Evolutionary conservation across 192 early-diverging fungal genomes (phyloP).

Genomic region (Mortierella hygrophila): DNA sequence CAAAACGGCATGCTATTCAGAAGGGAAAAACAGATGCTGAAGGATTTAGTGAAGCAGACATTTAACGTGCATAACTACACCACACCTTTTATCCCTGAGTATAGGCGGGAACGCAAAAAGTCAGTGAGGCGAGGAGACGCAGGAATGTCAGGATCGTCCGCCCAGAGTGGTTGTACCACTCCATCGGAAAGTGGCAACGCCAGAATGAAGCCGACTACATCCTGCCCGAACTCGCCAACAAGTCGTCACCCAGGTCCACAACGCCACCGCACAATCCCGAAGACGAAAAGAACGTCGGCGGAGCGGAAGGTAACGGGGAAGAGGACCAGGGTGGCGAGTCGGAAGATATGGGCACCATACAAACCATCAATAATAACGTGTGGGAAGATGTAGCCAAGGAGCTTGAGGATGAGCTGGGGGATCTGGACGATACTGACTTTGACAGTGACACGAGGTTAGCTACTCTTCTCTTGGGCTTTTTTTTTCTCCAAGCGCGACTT

Average conservation of each 20-base stretch:
- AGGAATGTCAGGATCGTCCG: slow-evolving; percentile 64
- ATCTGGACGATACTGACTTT: slow-evolving; percentile 67
- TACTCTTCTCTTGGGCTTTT: neutral
- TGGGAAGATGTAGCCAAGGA: slow-evolving; percentile 67
- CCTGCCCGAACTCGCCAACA: slow-evolving; percentile 31
- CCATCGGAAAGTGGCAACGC: slow-evolving; percentile 76
- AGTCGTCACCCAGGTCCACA: slow-evolving; percentile 16
- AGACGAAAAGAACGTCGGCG: slow-evolving; percentile 61
- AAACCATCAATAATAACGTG: slow-evolving; percentile 43
- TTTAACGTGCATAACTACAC: neutral
- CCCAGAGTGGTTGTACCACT: slow-evolving; percentile 80
- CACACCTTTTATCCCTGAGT: neutral
- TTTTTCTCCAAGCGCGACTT: neutral
- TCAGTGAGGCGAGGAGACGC: slow-evolving; percentile 69
- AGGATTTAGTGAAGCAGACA: neutral
- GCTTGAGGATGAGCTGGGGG: slow-evolving; percentile 67
- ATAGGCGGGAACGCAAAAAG: slow-evolving; percentile 82
- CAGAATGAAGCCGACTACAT: slow-evolving; percentile 77
- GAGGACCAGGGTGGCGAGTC: slow-evolving; percentile 62
- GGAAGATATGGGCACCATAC: slow-evolving; percentile 59
- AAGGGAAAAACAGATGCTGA: neutral
- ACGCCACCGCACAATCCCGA: slow-evolving; percentile 46
- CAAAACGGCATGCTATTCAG: neutral
- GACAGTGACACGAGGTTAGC: slow-evolving; percentile 63
- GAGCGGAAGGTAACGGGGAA: slow-evolving; percentile 54